Base-by-base conservation (phyloP, 2,329 filamentous ascomycete species). In the Parasarocladium wereldwijsianum region DNA sequence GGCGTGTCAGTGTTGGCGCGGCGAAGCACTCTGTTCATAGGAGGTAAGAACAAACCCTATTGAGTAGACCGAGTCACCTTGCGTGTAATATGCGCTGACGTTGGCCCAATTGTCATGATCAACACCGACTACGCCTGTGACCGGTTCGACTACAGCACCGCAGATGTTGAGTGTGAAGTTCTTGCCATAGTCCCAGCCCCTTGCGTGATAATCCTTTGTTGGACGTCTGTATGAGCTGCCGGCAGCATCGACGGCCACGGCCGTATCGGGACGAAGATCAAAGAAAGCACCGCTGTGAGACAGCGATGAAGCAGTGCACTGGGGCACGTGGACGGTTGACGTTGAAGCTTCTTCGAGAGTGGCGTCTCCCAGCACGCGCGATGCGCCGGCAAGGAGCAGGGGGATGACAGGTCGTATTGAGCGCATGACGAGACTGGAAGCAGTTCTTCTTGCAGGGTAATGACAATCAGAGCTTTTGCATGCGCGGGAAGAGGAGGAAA, bases 141-240 rank as follows among this genome's bases (percentile, higher is more conserved):
- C 58, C 11, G 68, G 58, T 41, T 79, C 70, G 11, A 85, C 66
- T n/a, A 86, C 77, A 2, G 79, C 62, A 20, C 66, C 74, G 57
- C 82, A 90, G 42, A 90, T 76, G 54, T 90, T 90, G 43, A 87
- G 48, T 2, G 81, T 87, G 45, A 90, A 90, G 57, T 87, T 87
- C 38, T 72, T 70, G 38, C 70, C 72, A 41, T 85, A 82, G 52
- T 87, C 82, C 49, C 74, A 79, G 19, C 82, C 82, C 35, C 67
- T 68, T 6, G 77, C 72, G 38, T 71, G 64, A 50, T 74, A 74
- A 45, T 73, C 67, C 18, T 57, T 54, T 8, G 54, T 51, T 17
- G 47, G 50, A 10, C 55, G 54, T 37, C 55, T 58, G 36, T 56
- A 51, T 10, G 55, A 44, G 41, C 63, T 64, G 5, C 53, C 58